Base-by-base conservation (phyloP, 2,329 filamentous ascomycete species). In the Nigrospora sphaerica region DNA sequence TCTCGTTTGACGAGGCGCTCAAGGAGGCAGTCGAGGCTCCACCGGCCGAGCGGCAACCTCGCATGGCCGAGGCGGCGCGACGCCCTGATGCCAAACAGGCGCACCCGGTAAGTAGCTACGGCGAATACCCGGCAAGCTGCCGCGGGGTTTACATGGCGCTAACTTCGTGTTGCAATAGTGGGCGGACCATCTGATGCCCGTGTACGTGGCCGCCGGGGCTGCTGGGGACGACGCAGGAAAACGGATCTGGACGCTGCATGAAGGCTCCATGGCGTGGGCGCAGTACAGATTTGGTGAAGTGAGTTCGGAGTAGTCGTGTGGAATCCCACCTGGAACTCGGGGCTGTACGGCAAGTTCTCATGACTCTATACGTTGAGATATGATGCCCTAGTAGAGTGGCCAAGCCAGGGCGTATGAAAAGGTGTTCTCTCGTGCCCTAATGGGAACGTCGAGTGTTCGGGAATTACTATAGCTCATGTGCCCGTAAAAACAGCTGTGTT, bases 1-100 rank as follows among this genome's bases (percentile, higher is more conserved):
- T 73, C 33, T 77, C 73, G 44, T 90, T 89, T 55, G 80, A 92
- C 52, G 73, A 81, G 39, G 80, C 83, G 2, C 67, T 91, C 38
- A 81, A 82, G 54, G 77, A 85, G 17, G 83, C 81, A 0, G 80
- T 82, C 28, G 75, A 75, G 59, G 55, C 61, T n/a, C 46, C 64
- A 10, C 64, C 66, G 4, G 49, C 48, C 4, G 59, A 64, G 50
- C 59, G 72, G 14, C 63, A 70, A 52, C 62, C 63, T 6, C 61
- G 52, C 31, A 68, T 76, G 67, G 61, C 62, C 0, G 63, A 63
- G 17, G 53, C 69, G 2, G 60, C 64, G 16, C 64, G 58, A 49
- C 59, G 73, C 32, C 66, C 68, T 0, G 72, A 76, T 45, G 72
- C 73, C 6, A 66, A 59, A 40, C 66, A 73, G 52, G 70, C 72